Evolutionary conservation across 2,329 filamentous ascomycete genomes (phyloP), one percentile per base, ranked within the genome.

Genomic region (Madurella fahalii): DNA sequence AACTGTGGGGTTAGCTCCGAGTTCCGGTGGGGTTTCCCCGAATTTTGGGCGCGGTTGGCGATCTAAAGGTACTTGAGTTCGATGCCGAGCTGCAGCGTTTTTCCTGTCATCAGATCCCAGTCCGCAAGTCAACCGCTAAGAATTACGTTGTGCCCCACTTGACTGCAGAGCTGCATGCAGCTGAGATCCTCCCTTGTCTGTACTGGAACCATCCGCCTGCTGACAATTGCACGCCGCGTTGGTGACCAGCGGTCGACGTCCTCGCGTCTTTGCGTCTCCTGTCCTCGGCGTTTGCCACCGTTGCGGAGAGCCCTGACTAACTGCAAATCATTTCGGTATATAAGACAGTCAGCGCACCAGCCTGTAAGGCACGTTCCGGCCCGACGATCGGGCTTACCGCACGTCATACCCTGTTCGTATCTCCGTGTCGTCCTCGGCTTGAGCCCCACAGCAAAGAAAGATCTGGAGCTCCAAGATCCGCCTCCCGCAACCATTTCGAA

Each of bases 81-180:
- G 25, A 25, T 25, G 7, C 7, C 7, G 4, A 4, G 25, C 25
- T 3, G 7, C 25, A 25, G 25, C 7, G 25, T 3, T 25, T 25
- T 25, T 25, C 25, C 25, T 25, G 25, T 7, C 25, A 25, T 25
- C 3, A 4, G 25, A 7, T 25, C 25, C 7, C 25, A 25, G 7
- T 7, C 7, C 25, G 25, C 25, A 25, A 25, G 25, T 25, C 25
- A 25, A 3, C 25, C 7, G 25, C 25, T 25, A 25, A 25, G 25
- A 25, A 25, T 25, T 25, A 25, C 25, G 25, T 7, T 3, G 25
- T 25, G 7, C 25, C 37, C 40, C 42, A 37, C 13, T 47, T 9
- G 11, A 13, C 7, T n/a, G 7, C 16, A 15, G 47, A 46, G 44
- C 54, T 57, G 58, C 58, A 59, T 57, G 55, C 54, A 58, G 54